Evolutionary conservation across 1,284 basidiomycete genomes (phyloP), one percentile per base, ranked within the genome.

Genomic region (Boletus smithii): DNA sequence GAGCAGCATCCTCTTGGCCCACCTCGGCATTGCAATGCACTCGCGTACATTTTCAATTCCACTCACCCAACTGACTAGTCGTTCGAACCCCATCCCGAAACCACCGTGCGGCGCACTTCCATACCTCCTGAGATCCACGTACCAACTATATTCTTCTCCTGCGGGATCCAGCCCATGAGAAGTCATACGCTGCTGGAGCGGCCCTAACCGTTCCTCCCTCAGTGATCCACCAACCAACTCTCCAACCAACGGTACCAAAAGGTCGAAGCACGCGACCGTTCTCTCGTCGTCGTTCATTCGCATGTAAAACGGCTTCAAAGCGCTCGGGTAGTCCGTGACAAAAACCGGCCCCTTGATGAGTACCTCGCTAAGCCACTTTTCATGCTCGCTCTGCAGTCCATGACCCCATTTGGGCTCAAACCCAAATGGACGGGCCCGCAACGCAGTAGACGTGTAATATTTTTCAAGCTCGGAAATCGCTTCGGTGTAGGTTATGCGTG

Each of bases 281-380:
- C 63, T 58, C 32, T 44, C 40, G 45, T 61, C 53, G 41, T 60
- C 67, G 61, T 86, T 87, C 31, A 65, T 60, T 27, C 88, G 84
- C 97, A 98, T 98, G 72, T 99, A 99, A 70, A 98, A 99, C 8
- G 97, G 92, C 68, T 99, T 99, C 53, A 90, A 67, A 0, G 57
- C 27, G 1, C 74, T 69, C 0, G 95, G 95, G 65, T 98, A 99
- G 65, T 95, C 83, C 4, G 85, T 91, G 36, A 99, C 86, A 63
- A 98, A 98, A 1, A 95, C 78, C 0, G 97, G 95, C 0, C 85
- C 85, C 18, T 72, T 63, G 44, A 80, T 64, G 41, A 84, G 69
- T n/a, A 68, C 67, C 39, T 84, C 81, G 0, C 92, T 88, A 4
- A 99, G 75, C 81, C 86, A 97, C 49, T 83, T 83, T 68, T 99